Evolutionary conservation across 768 basidiomycete species (phyloP).

Genomic region (Tricholoma bakamatsutake): DNA sequence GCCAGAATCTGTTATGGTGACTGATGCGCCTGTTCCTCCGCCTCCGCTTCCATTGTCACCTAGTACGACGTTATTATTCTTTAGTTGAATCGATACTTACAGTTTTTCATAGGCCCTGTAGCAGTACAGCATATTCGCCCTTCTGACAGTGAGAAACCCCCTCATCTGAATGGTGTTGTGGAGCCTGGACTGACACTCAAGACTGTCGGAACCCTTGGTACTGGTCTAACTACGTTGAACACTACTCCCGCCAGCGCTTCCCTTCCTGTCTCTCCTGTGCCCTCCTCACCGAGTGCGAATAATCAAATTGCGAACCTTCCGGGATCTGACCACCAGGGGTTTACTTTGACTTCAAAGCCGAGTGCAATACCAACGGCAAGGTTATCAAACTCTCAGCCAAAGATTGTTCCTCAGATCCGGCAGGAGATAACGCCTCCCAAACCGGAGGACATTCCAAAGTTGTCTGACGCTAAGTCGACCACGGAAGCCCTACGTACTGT

Average conservation of each 20-base stretch:
- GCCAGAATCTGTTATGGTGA: neutral
- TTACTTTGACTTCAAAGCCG: neutral
- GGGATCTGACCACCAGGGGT: neutral
- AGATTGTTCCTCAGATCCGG: neutral
- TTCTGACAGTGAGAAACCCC: neutral
- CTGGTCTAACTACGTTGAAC: neutral
- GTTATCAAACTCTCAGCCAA: neutral
- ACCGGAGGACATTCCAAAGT: constrained; percentile 30
- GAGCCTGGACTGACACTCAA: neutral
- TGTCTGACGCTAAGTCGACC: constrained; percentile 38
- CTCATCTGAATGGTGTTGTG: neutral
- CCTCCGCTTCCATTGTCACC: constrained; percentile 8
- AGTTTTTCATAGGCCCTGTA: neutral
- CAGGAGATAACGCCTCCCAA: constrained; percentile 5
- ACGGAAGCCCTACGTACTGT: constrained; percentile 59
- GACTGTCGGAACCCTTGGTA: neutral
- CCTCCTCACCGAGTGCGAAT: neutral
- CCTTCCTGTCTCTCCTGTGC: neutral
- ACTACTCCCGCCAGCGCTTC: neutral
- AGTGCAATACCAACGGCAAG: neutral
- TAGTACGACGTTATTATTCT: neutral
- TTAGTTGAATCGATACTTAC: neutral
- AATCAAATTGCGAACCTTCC: neutral
- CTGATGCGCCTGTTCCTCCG: neutral
- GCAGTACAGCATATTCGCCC: neutral